Percentiles rank a stretch among this genome's conserved stretches.
Evolutionary conservation across 2,329 filamentous ascomycete species (phyloP).

Genomic region (Diplodia sapinea): DNA sequence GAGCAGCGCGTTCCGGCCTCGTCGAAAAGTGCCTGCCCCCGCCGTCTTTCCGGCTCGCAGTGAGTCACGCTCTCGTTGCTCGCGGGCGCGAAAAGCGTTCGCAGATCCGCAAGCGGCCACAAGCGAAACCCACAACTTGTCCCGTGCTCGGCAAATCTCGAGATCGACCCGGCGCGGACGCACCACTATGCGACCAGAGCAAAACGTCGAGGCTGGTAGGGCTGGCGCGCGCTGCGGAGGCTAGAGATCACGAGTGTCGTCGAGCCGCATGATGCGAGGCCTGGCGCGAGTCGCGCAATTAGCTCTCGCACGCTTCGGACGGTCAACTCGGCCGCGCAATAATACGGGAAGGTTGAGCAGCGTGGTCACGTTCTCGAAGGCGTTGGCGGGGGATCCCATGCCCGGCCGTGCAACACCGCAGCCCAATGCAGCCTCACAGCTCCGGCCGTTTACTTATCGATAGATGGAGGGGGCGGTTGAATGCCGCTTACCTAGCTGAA

Average conservation of each 20-base stretch:
- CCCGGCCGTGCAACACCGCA: background rate
- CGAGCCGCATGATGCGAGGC: constrained; percentile 23
- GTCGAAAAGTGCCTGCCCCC: background rate
- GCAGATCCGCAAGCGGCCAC: constrained; percentile 10
- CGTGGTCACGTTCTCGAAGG: constrained; percentile 24
- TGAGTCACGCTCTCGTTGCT: background rate
- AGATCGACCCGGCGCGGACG: constrained; percentile 25
- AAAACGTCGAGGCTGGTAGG: constrained; percentile 25
- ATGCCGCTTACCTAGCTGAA: constrained; percentile 14
- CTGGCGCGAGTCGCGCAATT: constrained; percentile 11
- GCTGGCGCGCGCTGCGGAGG: constrained; percentile 14
- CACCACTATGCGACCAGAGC: constrained; percentile 16
- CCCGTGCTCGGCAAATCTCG: constrained; percentile 27
- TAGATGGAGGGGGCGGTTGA: constrained; percentile 3
- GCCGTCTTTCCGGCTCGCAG: background rate
- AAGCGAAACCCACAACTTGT: constrained; percentile 24
- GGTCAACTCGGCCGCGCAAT: background rate
- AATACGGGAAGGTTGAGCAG: constrained; percentile 12
- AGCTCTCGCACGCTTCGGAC: constrained; percentile 21
- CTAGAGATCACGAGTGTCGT: constrained; percentile 6
- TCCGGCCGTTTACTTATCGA: constrained; percentile 16
- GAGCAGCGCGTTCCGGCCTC: constrained; percentile 7
- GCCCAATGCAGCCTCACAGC: constrained; percentile 15
- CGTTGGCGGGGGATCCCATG: constrained; percentile 13
- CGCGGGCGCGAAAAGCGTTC: constrained; percentile 4